phyloP scores from a whole-genome alignment of 768 basidiomycete genomes.

The Austroboletus eburneus region DNA sequence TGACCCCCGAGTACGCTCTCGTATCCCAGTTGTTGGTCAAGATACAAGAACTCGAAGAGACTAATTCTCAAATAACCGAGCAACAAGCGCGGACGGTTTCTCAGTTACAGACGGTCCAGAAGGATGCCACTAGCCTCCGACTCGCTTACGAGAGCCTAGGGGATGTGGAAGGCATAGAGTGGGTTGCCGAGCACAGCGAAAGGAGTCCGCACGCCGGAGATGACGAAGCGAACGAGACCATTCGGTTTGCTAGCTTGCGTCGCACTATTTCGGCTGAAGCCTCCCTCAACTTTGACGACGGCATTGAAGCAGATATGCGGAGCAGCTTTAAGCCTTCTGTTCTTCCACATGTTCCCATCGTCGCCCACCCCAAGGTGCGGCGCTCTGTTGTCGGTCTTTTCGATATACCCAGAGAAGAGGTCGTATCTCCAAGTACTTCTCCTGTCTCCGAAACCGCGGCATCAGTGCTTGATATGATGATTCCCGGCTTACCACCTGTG shows the following conservation, averaged over 20 bases:
- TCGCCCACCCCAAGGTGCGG: conserved; percentile 30
- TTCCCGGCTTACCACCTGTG: conserved; percentile 31
- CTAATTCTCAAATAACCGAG: conserved; percentile 61
- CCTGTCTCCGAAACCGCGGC: conserved; percentile 14
- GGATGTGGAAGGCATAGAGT: conserved; percentile 43
- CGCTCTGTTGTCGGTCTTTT: conserved; percentile 66
- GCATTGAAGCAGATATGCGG: conserved; percentile 20
- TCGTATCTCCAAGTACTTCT: conserved; percentile 4
- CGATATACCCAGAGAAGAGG: conserved; percentile 31
- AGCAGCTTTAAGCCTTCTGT: conserved; percentile 21
- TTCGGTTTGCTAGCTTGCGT: conserved; percentile 29
- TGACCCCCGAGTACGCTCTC: conserved; percentile 44
- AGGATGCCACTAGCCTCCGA: conserved; percentile 66
- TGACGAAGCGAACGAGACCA: conserved; percentile 29
- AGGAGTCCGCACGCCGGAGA: conserved; percentile 24
- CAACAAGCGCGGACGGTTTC: conserved; percentile 60
- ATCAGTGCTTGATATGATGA: conserved; percentile 30
- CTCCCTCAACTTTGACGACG: conserved; percentile 18
- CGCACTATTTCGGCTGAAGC: conserved; percentile 20
- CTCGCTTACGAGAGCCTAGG: conserved; percentile 66
- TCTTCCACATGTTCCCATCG: conserved; percentile 16
- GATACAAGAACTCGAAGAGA: conserved; percentile 72
- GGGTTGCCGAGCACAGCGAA: conserved; percentile 43
- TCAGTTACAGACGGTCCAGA: conserved; percentile 64
- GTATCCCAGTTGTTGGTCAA: conserved; percentile 71